A percentile compares a stretch with the other conserved stretches of the same genome.
Evolutionary conservation across 2,329 filamentous ascomycete species (phyloP).

Genomic region (Fusarium pilosicola): DNA sequence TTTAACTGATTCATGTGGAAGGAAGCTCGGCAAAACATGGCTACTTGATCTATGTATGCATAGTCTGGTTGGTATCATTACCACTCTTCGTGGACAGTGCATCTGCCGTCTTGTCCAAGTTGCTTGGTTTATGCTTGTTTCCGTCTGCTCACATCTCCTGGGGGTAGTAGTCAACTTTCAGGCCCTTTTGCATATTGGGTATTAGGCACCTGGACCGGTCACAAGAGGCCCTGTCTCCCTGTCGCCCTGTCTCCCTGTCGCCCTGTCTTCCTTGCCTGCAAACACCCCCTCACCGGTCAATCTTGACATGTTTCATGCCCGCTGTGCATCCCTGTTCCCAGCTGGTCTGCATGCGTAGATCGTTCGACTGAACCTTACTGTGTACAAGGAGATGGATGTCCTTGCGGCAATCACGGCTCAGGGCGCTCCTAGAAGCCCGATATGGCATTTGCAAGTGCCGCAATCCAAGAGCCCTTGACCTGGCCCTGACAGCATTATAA

Average conservation of each 20-base stretch:
- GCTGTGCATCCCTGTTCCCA: constrained; percentile 26
- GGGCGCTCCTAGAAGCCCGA: neutral
- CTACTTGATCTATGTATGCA: neutral
- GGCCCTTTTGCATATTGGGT: constrained; percentile 12
- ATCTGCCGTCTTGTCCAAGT: constrained; percentile 10
- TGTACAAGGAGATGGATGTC: constrained; percentile 14
- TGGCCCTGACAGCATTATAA: constrained; percentile 10
- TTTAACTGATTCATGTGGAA: neutral
- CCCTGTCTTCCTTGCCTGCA: constrained; percentile 11
- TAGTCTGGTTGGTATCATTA: neutral
- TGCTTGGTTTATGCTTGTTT: constrained; percentile 36
- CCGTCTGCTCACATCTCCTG: neutral
- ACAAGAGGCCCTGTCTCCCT: constrained; percentile 26
- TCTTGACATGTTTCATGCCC: constrained; percentile 36
- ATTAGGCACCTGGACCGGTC: constrained; percentile 17
- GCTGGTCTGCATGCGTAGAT: constrained; percentile 20
- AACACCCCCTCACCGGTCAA: constrained; percentile 33
- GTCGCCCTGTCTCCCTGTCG: neutral
- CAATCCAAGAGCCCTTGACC: constrained; percentile 16
- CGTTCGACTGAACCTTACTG: constrained; percentile 13
- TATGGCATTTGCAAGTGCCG: constrained; percentile 20
- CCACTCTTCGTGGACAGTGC: neutral
- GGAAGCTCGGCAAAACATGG: constrained; percentile 2
- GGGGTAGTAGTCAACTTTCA: neutral
- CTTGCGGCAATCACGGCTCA: constrained; percentile 20